These are phyloP conservation scores for Magnolia changhungtana DNA, from an alignment of 164 flowering plant species.

Conservation along the genomic window DNA sequence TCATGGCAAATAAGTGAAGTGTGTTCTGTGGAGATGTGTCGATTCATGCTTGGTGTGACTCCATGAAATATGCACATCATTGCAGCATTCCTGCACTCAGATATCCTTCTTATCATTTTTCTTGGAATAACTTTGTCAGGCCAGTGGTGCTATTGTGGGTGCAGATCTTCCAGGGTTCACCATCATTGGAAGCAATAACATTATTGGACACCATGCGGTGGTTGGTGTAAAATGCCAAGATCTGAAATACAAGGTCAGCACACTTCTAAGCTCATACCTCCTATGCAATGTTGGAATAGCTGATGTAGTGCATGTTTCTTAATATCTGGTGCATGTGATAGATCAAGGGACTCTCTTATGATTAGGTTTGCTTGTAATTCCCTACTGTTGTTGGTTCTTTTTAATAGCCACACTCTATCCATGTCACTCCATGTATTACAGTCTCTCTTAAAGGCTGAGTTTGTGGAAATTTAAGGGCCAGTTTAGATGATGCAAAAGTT, in stretches of 20 bases:
- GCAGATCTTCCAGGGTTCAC: slow-evolving; percentile 86
- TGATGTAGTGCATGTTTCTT: neutral
- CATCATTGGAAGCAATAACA: slow-evolving; percentile 67
- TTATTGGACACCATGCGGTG: slow-evolving; percentile 84
- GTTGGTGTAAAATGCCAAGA: slow-evolving; percentile 92
- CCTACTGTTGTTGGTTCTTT: neutral
- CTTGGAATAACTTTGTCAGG: slow-evolving; percentile 28
- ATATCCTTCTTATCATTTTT: neutral
- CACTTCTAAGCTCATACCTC: neutral
- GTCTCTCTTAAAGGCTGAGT: neutral
- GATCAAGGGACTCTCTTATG: neutral
- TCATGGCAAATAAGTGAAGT: neutral
- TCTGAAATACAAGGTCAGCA: slow-evolving; percentile 75
- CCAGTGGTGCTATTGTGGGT: slow-evolving; percentile 93
- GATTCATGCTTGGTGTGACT: neutral
- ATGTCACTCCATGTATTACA: neutral
- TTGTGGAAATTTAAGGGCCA: neutral
- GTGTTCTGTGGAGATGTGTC: neutral
- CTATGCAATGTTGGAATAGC: neutral
- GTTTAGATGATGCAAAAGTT: too few species aligned
- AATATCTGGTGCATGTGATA: neutral
- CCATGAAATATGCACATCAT: neutral
- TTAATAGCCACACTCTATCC: neutral
- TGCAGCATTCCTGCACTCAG: neutral
- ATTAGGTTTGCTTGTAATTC: neutral